These are phyloP conservation scores for Ustilago loliicola DNA, from an alignment of 1,284 basidiomycete species.

Conservation along the genomic window DNA sequence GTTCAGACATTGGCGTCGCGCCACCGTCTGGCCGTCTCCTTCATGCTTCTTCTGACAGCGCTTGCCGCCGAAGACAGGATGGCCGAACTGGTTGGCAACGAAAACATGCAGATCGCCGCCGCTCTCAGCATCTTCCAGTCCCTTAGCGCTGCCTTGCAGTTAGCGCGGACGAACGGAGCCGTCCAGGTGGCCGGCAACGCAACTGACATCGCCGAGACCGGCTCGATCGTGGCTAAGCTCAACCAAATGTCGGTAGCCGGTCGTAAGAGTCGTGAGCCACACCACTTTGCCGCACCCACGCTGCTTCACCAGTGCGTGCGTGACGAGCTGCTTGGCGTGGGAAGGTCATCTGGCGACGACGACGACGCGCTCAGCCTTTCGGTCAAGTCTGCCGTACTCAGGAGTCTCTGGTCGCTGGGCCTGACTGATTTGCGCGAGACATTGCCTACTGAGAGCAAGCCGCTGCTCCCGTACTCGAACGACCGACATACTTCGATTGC, in stretches of 20 bases:
- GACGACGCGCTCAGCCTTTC: constrained; percentile 18
- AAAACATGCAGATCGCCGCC: constrained; percentile 40
- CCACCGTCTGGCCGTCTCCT: constrained; percentile 37
- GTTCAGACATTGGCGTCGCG: constrained; percentile 40
- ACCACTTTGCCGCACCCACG: constrained; percentile 45
- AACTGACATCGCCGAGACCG: constrained; percentile 24
- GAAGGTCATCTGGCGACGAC: not conserved
- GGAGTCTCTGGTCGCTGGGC: constrained; percentile 46
- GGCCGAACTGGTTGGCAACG: constrained; percentile 46
- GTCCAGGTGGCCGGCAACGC: constrained; percentile 27
- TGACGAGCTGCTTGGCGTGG: constrained; percentile 27
- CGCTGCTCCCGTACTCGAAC: constrained; percentile 41
- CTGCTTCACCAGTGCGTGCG: constrained; percentile 49
- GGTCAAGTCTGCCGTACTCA: constrained; percentile 33
- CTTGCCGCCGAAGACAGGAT: constrained; percentile 46
- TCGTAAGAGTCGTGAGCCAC: constrained; percentile 45
- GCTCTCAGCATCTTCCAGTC: constrained; percentile 46
- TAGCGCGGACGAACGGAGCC: constrained; percentile 38
- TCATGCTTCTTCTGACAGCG: constrained; percentile 40
- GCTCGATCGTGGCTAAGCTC: constrained; percentile 49
- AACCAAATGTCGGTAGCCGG: constrained; percentile 52
- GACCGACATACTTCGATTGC: constrained; percentile 37
- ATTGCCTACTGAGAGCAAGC: constrained; percentile 14
- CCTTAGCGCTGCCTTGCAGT: constrained; percentile 28
- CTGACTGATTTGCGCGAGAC: constrained; percentile 34